phyloP scores from a whole-genome alignment of 176 grass and related monocot species.

The Sorghum bicolor region DNA sequence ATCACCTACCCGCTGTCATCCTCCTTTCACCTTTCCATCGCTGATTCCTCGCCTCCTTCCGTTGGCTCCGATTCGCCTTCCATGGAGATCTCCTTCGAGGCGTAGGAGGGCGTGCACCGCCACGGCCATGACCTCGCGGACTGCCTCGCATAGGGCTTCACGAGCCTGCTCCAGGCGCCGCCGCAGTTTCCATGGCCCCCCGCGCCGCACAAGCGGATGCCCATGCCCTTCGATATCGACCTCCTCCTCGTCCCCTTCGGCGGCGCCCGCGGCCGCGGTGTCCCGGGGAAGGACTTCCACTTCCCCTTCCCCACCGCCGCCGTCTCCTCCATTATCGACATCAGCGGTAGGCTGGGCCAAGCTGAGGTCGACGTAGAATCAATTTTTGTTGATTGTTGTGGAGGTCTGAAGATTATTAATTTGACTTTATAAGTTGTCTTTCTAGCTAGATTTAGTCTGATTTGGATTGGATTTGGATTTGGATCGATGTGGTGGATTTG shows the following conservation, averaged over 20 bases:
- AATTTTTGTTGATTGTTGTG: too few species aligned
- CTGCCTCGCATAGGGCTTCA: conserved; percentile 87
- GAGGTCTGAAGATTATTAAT: too few species aligned
- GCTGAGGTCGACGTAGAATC: too few species aligned
- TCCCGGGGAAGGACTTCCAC: conserved; percentile 19
- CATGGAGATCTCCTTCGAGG: conserved; percentile 92
- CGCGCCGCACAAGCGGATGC: conserved; percentile 40
- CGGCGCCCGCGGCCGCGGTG: background rate
- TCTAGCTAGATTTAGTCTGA: too few species aligned
- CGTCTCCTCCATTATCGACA: conserved; percentile 71
- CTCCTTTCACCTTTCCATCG: too few species aligned
- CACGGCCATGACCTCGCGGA: conserved; percentile 92
- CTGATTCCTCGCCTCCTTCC: too few species aligned
- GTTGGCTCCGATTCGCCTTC: too few species aligned
- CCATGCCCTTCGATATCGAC: conserved; percentile 63
- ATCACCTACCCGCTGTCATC: too few species aligned
- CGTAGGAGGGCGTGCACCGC: conserved; percentile 97
- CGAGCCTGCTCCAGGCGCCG: conserved; percentile 83
- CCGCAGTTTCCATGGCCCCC: conserved; percentile 75
- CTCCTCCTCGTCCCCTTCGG: conserved; percentile 41
- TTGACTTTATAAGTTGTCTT: too few species aligned
- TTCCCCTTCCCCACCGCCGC: conserved; percentile 53
- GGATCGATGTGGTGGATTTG: too few species aligned
- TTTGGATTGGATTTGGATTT: too few species aligned
- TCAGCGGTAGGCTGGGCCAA: conserved; percentile 85